Evolutionary conservation across 2,329 filamentous ascomycete species (phyloP).

Genomic region (Botryosphaeria dothidea): DNA sequence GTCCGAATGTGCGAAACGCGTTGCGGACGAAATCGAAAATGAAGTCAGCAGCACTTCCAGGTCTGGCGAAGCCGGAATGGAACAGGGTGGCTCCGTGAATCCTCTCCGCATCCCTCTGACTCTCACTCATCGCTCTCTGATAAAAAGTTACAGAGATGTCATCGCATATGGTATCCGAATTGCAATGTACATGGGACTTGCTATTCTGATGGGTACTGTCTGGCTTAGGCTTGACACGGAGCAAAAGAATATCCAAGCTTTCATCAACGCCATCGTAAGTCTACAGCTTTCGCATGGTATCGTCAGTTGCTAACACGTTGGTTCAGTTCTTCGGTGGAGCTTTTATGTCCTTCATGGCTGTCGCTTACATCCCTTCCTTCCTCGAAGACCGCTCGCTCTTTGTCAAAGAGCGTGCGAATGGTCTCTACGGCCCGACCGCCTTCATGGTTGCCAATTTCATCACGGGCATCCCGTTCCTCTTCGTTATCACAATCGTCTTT

Average conservation of each 20-base stretch:
- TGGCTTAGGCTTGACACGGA: conserved; percentile 71
- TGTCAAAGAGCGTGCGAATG: conserved; percentile 77
- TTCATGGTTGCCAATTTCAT: conserved; percentile 80
- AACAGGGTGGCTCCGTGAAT: conserved; percentile 41
- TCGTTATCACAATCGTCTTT: conserved; percentile 75
- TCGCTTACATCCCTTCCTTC: conserved; percentile 82
- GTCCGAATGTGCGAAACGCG: conserved; percentile 43
- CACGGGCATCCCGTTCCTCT: conserved; percentile 78
- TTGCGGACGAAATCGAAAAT: conserved; percentile 30
- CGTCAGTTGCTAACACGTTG: background rate
- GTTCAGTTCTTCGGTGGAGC: conserved; percentile 50
- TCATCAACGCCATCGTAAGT: conserved; percentile 70
- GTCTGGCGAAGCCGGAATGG: background rate
- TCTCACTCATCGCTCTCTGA: conserved; percentile 74
- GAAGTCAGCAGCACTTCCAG: conserved; percentile 24
- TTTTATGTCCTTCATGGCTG: conserved; percentile 57
- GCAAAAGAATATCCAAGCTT: conserved; percentile 75
- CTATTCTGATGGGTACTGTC: conserved; percentile 86
- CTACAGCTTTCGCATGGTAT: conserved; percentile 21
- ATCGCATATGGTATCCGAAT: conserved; percentile 82
- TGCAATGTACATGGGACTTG: conserved; percentile 78
- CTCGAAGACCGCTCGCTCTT: conserved; percentile 75
- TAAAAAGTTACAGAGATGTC: conserved; percentile 83
- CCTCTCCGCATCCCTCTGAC: conserved; percentile 57
- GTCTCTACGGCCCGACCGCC: conserved; percentile 71